Percentiles rank a stretch among this genome's conserved stretches.
Conservation (phyloP, 2,329 filamentous ascomycete genomes). For the Colletotrichum lini region DNA sequence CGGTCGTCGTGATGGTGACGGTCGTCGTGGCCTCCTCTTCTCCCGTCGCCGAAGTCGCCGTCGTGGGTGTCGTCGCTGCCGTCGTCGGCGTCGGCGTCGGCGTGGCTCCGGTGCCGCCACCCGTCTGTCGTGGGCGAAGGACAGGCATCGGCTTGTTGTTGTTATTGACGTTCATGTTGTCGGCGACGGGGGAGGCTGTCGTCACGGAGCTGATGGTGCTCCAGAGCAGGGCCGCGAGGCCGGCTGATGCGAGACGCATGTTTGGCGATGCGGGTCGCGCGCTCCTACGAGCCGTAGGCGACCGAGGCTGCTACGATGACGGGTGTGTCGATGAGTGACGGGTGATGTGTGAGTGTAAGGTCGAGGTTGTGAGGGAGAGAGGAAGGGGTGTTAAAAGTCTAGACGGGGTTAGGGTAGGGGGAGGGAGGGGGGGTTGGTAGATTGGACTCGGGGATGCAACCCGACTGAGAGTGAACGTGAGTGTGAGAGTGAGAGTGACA, state of each 20-base stretch:
- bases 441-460: background rate
- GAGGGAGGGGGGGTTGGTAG: conserved; percentile 9
- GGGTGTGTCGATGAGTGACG: background rate
- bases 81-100: conserved; percentile 25
- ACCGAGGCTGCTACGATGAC: conserved; percentile 1
- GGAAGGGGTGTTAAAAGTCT: background rate
- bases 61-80: background rate
- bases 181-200: conserved; percentile 20
- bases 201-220: conserved; percentile 20
- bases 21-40: conserved; percentile 26
- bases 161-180: conserved; percentile 14
- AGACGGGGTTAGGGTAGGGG: background rate
- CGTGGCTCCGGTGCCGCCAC: conserved; percentile 20
- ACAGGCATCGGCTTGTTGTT: conserved; percentile 24
- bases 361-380: background rate
- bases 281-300: conserved; percentile 14
- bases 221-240: conserved; percentile 40
- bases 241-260: conserved; percentile 36
- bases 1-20: conserved; percentile 25
- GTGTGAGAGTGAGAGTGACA: background rate
- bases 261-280: conserved; percentile 18
- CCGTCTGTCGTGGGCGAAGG: conserved; percentile 30
- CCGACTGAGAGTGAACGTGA: background rate
- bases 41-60: conserved; percentile 1
- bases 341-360: background rate